These are phyloP conservation scores for Fusarium miscanthi DNA, from an alignment of 2,329 filamentous ascomycete species.

Conservation along the genomic window DNA sequence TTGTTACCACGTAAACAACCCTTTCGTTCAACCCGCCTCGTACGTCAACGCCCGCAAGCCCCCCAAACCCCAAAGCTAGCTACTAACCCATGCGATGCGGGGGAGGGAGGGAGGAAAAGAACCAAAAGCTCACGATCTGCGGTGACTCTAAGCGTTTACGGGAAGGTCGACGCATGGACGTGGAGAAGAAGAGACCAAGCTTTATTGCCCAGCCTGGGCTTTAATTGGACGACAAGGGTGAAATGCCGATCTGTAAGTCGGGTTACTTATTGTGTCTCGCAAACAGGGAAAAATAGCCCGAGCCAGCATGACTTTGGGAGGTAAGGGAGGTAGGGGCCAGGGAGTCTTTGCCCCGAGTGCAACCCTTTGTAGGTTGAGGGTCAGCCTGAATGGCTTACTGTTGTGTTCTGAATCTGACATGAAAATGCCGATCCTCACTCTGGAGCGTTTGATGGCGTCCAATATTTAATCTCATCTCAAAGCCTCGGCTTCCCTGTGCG, in stretches of 20 bases:
- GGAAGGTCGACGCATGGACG: constrained; percentile 26
- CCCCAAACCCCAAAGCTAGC: background rate
- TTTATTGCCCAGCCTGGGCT: constrained; percentile 11
- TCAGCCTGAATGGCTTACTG: constrained; percentile 14
- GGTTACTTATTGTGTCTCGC: background rate
- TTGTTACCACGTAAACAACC: constrained; percentile 15
- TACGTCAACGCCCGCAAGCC: constrained; percentile 21
- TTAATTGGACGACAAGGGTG: constrained; percentile 23
- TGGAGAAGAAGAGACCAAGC: constrained; percentile 23
- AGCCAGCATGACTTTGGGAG: constrained; percentile 1
- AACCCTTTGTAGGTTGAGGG: constrained; percentile 10
- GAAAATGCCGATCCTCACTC: background rate
- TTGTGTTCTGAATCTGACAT: constrained; percentile 14
- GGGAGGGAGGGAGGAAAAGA: constrained; percentile 22
- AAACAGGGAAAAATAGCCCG: constrained; percentile 22
- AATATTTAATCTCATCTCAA: background rate
- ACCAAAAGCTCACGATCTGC: constrained; percentile 19
- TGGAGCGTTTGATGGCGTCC: background rate
- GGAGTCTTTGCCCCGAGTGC: constrained; percentile 9
- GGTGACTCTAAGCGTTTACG: constrained; percentile 29
- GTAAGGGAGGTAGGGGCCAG: background rate
- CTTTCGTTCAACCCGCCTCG: background rate
- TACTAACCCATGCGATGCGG: constrained; percentile 17
- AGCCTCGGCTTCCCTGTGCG: constrained; percentile 1
- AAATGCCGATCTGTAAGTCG: constrained; percentile 25